Evolutionary conservation across 768 basidiomycete species (phyloP).

Genomic region (Boletus speciosus): DNA sequence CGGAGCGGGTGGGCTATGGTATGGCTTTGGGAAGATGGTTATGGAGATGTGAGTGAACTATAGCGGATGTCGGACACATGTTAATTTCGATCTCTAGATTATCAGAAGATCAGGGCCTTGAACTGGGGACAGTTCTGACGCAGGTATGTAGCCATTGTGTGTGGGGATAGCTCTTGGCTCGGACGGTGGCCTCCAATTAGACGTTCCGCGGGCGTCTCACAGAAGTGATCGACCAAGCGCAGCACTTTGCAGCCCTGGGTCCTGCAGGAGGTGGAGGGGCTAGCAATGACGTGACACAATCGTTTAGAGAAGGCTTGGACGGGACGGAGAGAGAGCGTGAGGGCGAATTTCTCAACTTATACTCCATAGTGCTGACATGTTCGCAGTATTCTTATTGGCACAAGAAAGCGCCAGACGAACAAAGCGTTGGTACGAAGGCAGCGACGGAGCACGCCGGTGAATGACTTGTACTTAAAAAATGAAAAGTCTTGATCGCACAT

Average conservation of each 20-base stretch:
- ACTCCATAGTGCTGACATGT: constrained; percentile 5
- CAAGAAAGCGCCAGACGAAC: constrained; percentile 77
- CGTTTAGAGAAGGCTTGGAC: constrained; percentile 89
- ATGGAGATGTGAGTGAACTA: constrained; percentile 64
- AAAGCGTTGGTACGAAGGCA: constrained; percentile 83
- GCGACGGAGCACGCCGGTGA: constrained; percentile 52
- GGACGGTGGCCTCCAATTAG: constrained; percentile 36
- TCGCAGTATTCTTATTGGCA: constrained; percentile 76
- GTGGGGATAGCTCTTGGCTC: not conserved
- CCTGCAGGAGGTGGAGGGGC: constrained; percentile 51
- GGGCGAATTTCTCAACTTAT: constrained; percentile 26
- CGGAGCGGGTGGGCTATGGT: constrained; percentile 88
- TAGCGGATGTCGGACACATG: not conserved
- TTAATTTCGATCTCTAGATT: constrained; percentile 46
- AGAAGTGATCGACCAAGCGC: constrained; percentile 84
- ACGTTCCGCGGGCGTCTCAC: constrained; percentile 72
- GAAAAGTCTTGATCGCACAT: not conserved
- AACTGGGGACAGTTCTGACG: constrained; percentile 68
- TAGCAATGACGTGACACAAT: constrained; percentile 57
- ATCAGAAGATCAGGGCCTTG: constrained; percentile 67
- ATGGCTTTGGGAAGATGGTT: constrained; percentile 84
- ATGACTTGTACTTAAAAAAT: not conserved
- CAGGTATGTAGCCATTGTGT: constrained; percentile 42
- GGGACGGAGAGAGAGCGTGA: constrained; percentile 88
- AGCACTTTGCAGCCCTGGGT: constrained; percentile 77